These are phyloP conservation scores for Coniferiporia sulphurascens DNA, from an alignment of 1,284 basidiomycete species.

Conservation along the genomic window DNA sequence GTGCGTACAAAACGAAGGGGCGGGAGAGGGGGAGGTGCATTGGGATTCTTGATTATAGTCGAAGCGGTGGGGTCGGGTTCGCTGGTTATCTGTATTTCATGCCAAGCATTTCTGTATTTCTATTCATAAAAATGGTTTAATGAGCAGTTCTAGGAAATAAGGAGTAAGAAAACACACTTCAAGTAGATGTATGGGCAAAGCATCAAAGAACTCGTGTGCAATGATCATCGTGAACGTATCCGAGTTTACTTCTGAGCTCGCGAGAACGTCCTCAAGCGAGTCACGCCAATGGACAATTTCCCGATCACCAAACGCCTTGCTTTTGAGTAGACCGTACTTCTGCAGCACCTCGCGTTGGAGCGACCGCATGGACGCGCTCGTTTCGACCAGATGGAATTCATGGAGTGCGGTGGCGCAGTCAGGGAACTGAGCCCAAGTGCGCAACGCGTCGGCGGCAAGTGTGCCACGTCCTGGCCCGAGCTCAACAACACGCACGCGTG, in stretches of 20 bases:
- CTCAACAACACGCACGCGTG: constrained; percentile 74
- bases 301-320: constrained; percentile 10
- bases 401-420: constrained; percentile 37
- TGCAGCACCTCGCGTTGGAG: constrained; percentile 60
- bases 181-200: constrained; percentile 87
- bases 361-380: constrained; percentile 60
- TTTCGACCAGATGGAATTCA: constrained; percentile 76
- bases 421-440: constrained; percentile 59
- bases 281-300: constrained; percentile 66
- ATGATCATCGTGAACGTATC: constrained; percentile 80
- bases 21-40: background rate
- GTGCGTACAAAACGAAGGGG: constrained; percentile 65
- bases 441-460: constrained; percentile 85
- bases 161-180: constrained; percentile 50
- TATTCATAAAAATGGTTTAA: constrained; percentile 27
- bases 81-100: constrained; percentile 77
- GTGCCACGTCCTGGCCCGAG: constrained; percentile 95
- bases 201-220: constrained; percentile 98
- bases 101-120: constrained; percentile 80
- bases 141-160: constrained; percentile 2
- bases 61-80: constrained; percentile 27
- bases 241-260: constrained; percentile 27
- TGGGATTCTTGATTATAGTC: constrained; percentile 22
- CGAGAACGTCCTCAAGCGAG: constrained; percentile 62
- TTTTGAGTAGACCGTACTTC: constrained; percentile 14